phyloP scores from a whole-genome alignment of 2,329 filamentous ascomycete genomes.

The Sphaceloma murrayae region DNA sequence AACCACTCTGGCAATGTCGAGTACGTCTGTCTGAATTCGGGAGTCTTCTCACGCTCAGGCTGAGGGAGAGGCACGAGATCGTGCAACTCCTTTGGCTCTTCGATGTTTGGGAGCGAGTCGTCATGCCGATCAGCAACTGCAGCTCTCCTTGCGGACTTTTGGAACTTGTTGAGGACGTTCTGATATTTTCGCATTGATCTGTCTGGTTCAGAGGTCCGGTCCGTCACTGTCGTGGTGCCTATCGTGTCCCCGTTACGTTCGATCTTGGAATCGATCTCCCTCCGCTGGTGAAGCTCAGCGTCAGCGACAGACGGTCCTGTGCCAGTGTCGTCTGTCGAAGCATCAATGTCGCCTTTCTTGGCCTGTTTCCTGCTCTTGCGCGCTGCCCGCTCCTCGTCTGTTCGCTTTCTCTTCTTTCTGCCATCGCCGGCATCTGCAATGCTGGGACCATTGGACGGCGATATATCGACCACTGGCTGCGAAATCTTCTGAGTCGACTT shows the following conservation, averaged over 20 bases:
- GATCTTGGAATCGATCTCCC: no score
- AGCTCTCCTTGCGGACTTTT: conserved; percentile 2
- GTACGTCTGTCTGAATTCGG: conserved; percentile 54
- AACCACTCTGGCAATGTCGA: conserved; percentile 76
- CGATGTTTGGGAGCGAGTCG: conserved; percentile 25
- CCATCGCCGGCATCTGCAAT: conserved; percentile 13
- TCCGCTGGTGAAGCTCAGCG: no score
- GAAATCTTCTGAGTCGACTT: background rate
- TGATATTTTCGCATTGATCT: background rate
- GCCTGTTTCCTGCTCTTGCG: conserved; percentile 22
- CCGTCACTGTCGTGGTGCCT: no score
- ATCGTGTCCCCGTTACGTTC: conserved; percentile 32
- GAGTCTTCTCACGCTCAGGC: conserved; percentile 52
- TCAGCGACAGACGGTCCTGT: no score
- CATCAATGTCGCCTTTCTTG: conserved; percentile 20
- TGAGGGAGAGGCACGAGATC: conserved; percentile 77
- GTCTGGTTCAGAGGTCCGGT: no score
- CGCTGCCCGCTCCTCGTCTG: conserved; percentile 25
- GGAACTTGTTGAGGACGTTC: background rate
- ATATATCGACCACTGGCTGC: background rate
- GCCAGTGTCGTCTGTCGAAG: conserved; percentile 17
- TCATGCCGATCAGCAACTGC: conserved; percentile 29
- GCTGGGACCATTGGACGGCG: no score
- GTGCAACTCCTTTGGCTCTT: conserved; percentile 26
- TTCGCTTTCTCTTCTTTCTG: conserved; percentile 26